Evolutionary conservation across 306 rosid species (phyloP), one percentile per base, ranked within the genome.

Genomic region (Fragaria ananassa): DNA sequence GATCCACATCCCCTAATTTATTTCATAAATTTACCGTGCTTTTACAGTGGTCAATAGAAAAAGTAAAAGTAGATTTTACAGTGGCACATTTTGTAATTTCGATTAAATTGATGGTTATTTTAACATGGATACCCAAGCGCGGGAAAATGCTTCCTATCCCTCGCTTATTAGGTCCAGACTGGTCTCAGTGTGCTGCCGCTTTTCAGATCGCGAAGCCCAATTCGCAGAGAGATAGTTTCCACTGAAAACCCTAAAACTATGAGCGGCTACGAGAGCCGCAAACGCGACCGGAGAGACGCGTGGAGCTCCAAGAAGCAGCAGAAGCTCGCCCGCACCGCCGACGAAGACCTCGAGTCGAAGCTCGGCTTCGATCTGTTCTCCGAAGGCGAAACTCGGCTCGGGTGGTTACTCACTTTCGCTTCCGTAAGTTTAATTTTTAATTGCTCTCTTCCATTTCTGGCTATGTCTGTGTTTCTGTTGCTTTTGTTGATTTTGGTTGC

Each of bases 381-480:
- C 1, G 97, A 95, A 80, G 97, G 98, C 8, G 93, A 95, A 9
- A 90, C 85, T 45, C 82, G 97, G 49, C 98, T 95, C 42, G 98
- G 98, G 47, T 95, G 98, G 98, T 74, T 95, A 70, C 97, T 95
- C 37, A 92, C 85, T 34, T 88, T 88, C 25, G 83, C 93, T 23
- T 49, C 97, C 1, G 98, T 95, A 88, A 90, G 93, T 81, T 81
- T n/a, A 46, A 46, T 81, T 80, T 8, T 3, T 46, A 10, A 4
- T 35, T 58, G 17, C 67, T 60, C 54, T 51, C 29, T 71, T 81
- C 46, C 74, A n/a, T 71, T 72, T 64, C 1, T 14, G 23, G 44
- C 76, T 13, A 42, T 45, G 8, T 68, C 45, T 5, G 35, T 34
- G 54, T 41, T 10, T 69, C 37, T 23, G 9, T 50, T 31, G 23